Base-by-base conservation (phyloP, 2,329 filamentous ascomycete genomes). In the Xylariaceae sp. region DNA sequence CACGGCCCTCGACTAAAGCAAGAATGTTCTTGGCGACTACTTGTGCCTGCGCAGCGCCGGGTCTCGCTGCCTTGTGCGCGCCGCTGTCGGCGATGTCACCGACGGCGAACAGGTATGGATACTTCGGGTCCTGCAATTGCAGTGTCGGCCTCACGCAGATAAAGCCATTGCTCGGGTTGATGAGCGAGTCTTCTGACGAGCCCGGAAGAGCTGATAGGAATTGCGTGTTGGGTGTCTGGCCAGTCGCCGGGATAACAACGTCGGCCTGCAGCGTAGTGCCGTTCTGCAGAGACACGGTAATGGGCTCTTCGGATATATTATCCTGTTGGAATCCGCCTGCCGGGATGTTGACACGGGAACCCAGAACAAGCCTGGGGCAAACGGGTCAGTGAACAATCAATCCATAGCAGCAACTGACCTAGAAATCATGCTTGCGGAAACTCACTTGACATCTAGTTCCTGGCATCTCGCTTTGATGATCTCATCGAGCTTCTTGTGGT, bases 31-130 rank as follows among this genome's bases (percentile, higher is more conserved):
- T 70, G 2, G 75, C 74, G 0, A 78, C 79, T 3, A 78, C 67
- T 7, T 72, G 70, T 0, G 76, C 78, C 58, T 84, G 81, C 9
- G 72, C 68, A 0, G 69, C 65, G 0, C 76, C 79, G 0, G 80
- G 76, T 12, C 79, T 70, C 0, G 76, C 80, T 19, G 79, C 79
- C 58, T 76, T 78, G 53, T 74, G 72, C 1, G 70, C 69, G 1
- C 75, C 74, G 21, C 74, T 74, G 16, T 79, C 77, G 14, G 80
- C 77, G 4, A 85, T 75, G 63, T 85, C 82, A 4, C 82, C 82
- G 1, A 80, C 72, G 1, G 82, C 81, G 58, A 79, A 85, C 6
- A 84, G 74, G 34, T 79, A 67, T 0, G 72, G 68, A 39, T 75
- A 75, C 45, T 58, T 46, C 23, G 58, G 51, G 46, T 72, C 68